A percentile compares a stretch with the other conserved stretches of the same genome.
Evolutionary conservation across 2,329 filamentous ascomycete species (phyloP).

Genomic region (Colletotrichum noveboracense): DNA sequence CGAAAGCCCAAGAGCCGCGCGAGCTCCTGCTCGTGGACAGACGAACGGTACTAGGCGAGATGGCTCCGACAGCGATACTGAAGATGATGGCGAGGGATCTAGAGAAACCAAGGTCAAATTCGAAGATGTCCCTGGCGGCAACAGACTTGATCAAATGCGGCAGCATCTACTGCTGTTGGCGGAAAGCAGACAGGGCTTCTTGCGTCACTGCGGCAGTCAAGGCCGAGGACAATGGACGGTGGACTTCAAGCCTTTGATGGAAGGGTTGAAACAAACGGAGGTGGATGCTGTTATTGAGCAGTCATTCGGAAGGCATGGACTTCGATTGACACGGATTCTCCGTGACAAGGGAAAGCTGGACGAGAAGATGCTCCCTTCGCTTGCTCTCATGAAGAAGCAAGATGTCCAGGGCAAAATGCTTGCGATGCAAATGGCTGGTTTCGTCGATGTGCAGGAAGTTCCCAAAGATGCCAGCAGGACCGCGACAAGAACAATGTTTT

Average conservation of each 20-base stretch:
- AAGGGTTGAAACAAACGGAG: slow-evolving; percentile 75
- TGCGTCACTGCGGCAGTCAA: slow-evolving; percentile 67
- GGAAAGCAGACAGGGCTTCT: slow-evolving; percentile 72
- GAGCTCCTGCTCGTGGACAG: not conserved
- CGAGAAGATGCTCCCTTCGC: slow-evolving; percentile 83
- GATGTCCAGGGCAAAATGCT: slow-evolving; percentile 86
- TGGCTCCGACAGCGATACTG: slow-evolving; percentile 31
- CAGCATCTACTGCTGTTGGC: slow-evolving; percentile 76
- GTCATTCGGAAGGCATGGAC: slow-evolving; percentile 75
- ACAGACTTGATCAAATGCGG: slow-evolving; percentile 65
- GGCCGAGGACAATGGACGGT: slow-evolving; percentile 81
- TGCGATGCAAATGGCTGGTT: slow-evolving; percentile 83
- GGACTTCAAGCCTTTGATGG: slow-evolving; percentile 77
- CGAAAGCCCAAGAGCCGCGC: slow-evolving; percentile 28
- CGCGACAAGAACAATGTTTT: slow-evolving; percentile 83
- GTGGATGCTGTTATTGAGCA: slow-evolving; percentile 83
- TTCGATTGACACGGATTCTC: slow-evolving; percentile 85
- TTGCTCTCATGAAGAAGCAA: slow-evolving; percentile 83
- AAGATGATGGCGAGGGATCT: slow-evolving; percentile 23
- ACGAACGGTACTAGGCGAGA: slow-evolving; percentile 41
- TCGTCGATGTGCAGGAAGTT: slow-evolving; percentile 92
- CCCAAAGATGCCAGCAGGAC: slow-evolving; percentile 84
- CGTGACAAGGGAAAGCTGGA: slow-evolving; percentile 91
- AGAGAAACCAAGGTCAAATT: slow-evolving; percentile 55
- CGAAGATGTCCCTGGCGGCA: slow-evolving; percentile 50